Evolutionary conservation across 1,284 basidiomycete species (phyloP).

Genomic region (Pascua sp.): DNA sequence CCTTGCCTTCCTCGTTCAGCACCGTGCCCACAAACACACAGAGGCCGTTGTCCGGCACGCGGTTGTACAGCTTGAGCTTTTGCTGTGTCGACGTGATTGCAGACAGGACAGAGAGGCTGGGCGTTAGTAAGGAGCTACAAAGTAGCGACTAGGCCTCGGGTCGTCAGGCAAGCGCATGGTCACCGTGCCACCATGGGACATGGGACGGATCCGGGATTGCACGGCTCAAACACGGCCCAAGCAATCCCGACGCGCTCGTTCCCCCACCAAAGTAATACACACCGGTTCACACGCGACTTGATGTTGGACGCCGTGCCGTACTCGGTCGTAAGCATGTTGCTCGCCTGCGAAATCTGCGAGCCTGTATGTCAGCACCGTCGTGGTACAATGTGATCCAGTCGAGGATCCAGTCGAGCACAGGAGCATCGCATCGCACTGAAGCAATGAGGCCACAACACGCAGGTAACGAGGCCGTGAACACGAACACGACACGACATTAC

Average conservation of each 20-base stretch:
- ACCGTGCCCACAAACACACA: constrained; percentile 98
- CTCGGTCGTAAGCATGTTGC: constrained; percentile 95
- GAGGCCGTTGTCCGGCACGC: constrained; percentile 93
- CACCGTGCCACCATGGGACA: too few species aligned
- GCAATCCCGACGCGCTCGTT: background rate
- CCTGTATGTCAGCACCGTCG: constrained; percentile 10
- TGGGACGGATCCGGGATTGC: too few species aligned
- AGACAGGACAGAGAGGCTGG: constrained; percentile 80
- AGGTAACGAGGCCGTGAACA: background rate
- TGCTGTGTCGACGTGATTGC: constrained; percentile 99
- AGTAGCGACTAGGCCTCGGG: background rate
- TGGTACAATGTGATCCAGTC: background rate
- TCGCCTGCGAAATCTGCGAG: constrained; percentile 94
- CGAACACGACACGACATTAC: too few species aligned
- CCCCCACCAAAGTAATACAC: constrained; percentile 1
- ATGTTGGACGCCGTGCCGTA: constrained; percentile 98
- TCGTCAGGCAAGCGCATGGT: background rate
- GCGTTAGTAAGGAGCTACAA: background rate
- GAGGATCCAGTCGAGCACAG: too few species aligned
- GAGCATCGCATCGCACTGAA: background rate
- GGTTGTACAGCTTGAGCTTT: constrained; percentile 90
- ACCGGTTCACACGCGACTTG: constrained; percentile 96
- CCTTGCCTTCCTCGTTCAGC: constrained; percentile 96
- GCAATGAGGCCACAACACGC: background rate
- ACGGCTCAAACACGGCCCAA: background rate